Conservation (phyloP, 2,329 filamentous ascomycete genomes). For the Plectosphaerella plurivora region DNA sequence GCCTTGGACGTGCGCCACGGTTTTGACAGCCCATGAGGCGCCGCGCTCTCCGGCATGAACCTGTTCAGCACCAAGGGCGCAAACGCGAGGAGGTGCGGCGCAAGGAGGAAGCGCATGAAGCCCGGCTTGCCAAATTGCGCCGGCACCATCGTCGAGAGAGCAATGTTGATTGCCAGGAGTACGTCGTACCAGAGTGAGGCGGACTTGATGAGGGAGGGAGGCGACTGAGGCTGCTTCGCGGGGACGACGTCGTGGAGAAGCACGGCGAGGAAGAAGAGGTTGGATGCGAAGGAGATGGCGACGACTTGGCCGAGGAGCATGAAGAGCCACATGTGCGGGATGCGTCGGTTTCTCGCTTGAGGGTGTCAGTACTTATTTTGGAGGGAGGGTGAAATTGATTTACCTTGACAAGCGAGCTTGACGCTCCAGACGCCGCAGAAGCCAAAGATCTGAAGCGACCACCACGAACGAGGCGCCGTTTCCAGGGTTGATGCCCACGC, state of each 20-base stretch:
- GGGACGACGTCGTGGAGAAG: slow-evolving; percentile 3
- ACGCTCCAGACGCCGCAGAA: slow-evolving; percentile 21
- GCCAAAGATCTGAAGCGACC: slow-evolving; percentile 21
- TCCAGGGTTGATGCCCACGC: slow-evolving; percentile 19
- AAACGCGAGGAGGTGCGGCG: slow-evolving; percentile 18
- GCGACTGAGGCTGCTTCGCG: not conserved
- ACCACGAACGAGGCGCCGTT: slow-evolving; percentile 16
- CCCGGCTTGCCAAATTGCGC: slow-evolving; percentile 3
- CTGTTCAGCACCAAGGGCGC: slow-evolving; percentile 14
- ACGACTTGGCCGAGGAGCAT: slow-evolving; percentile 20
- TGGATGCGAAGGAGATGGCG: slow-evolving; percentile 20
- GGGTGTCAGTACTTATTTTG: not conserved
- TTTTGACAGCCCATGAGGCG: slow-evolving; percentile 2
- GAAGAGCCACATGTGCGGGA: slow-evolving; percentile 17
- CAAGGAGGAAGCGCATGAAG: slow-evolving; percentile 15
- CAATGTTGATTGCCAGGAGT: slow-evolving; percentile 10
- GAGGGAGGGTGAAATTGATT: not conserved
- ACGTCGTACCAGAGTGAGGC: slow-evolving; percentile 5
- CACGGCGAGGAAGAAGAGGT: slow-evolving; percentile 20
- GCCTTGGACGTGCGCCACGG: slow-evolving; percentile 6
- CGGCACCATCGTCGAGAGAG: slow-evolving; percentile 11
- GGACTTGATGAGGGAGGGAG: not conserved
- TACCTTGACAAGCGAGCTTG: slow-evolving; percentile 18
- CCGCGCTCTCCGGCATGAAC: slow-evolving; percentile 1
- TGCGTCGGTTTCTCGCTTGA: slow-evolving; percentile 11